These are phyloP conservation scores for Conringia planisiliqua DNA, from an alignment of 345 rosid species.

Conservation along the genomic window DNA sequence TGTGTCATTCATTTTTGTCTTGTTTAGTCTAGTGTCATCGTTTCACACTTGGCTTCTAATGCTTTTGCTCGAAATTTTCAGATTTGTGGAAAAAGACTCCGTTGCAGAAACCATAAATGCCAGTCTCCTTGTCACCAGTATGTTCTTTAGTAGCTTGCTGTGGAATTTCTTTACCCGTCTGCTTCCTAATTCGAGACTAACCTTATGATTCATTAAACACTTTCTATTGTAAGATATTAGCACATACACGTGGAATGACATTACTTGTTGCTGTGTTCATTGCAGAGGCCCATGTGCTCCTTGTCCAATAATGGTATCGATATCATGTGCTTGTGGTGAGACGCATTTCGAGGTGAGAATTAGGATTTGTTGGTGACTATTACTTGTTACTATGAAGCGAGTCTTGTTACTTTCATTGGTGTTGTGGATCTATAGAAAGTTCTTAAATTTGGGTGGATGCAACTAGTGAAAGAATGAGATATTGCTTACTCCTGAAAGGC, in stretches of 20 bases:
- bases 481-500: neutral
- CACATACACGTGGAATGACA: slow-evolving; percentile 4
- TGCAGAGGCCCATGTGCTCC: slow-evolving; percentile 95
- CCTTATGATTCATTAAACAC: neutral
- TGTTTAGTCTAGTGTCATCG: neutral
- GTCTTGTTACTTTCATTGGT: neutral
- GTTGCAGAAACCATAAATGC: slow-evolving; percentile 89
- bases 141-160: slow-evolving; percentile 17
- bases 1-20: slow-evolving; percentile 2
- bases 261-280: slow-evolving; percentile 21
- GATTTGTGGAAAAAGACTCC: slow-evolving; percentile 76
- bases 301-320: slow-evolving; percentile 86
- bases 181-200: neutral
- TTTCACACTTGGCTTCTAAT: neutral
- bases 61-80: slow-evolving; percentile 30
- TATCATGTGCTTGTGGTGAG: slow-evolving; percentile 82
- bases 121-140: slow-evolving; percentile 90
- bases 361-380: slow-evolving; percentile 14
- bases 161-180: neutral
- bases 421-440: neutral
- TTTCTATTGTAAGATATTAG: slow-evolving; percentile 1
- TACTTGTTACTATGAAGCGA: neutral
- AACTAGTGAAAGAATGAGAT: neutral
- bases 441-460: neutral
- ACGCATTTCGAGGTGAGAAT: slow-evolving; percentile 74